These are phyloP conservation scores for Smithsoniella earleae DNA, from an alignment of 163 green algal species.

Conservation along the genomic window DNA sequence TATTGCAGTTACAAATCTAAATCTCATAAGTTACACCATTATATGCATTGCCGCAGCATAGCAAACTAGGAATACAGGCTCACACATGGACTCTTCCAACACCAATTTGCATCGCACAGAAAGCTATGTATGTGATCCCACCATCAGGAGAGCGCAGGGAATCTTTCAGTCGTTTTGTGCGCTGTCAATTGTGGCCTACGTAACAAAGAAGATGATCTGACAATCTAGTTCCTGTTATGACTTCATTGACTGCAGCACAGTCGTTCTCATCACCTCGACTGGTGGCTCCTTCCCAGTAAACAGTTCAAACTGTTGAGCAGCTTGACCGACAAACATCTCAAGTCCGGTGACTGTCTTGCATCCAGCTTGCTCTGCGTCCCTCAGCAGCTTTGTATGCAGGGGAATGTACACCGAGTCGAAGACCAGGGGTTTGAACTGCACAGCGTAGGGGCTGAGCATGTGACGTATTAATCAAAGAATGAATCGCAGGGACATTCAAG, in stretches of 20 bases:
- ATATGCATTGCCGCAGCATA: too few relatives aligned
- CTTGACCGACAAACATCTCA: conserved; percentile 96
- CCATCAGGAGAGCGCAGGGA: too few relatives aligned
- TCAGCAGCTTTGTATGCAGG: conserved; percentile 72
- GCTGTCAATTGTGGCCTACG: too few relatives aligned
- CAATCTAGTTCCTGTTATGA: conserved; percentile 13
- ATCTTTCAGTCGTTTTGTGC: too few relatives aligned
- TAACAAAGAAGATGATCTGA: too few relatives aligned
- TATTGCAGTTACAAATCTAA: too few relatives aligned
- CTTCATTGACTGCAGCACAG: conserved; percentile 43
- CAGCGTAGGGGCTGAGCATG: neutral
- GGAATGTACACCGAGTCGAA: conserved; percentile 98
- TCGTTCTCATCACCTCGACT: conserved; percentile 49
- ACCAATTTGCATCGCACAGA: too few relatives aligned
- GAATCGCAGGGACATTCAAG: too few relatives aligned
- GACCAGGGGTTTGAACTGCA: conserved; percentile 65
- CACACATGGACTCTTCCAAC: too few relatives aligned
- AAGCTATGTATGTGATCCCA: too few relatives aligned
- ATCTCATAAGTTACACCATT: too few relatives aligned
- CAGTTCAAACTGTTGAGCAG: conserved; percentile 82
- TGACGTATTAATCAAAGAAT: neutral
- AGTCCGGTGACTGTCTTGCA: conserved; percentile 78
- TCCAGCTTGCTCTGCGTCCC: conserved; percentile 54
- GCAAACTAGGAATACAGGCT: too few relatives aligned
- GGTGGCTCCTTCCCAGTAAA: conserved; percentile 64